These are phyloP conservation scores for Yamadazyma tumulicola DNA, from an alignment of 805 yeast species.

Conservation along the genomic window DNA sequence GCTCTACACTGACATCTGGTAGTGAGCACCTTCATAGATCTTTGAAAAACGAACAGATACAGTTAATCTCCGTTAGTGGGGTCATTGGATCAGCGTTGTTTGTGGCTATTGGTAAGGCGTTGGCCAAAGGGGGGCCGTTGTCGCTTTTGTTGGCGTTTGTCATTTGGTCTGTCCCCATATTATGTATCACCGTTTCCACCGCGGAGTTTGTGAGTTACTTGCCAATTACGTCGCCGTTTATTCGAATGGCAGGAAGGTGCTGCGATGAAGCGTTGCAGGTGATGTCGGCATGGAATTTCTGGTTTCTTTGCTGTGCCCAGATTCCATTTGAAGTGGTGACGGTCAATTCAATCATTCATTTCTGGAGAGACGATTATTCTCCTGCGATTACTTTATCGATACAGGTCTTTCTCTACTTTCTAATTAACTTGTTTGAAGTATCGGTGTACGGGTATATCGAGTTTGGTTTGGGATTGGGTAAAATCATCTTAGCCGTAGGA, in stretches of 20 bases:
- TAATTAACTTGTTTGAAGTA: slow-evolving; percentile 72
- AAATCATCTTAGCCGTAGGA: slow-evolving; percentile 72
- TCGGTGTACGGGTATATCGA: slow-evolving; percentile 77
- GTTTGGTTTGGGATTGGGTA: slow-evolving; percentile 67
- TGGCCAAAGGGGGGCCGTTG: slow-evolving; percentile 68
- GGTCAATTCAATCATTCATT: slow-evolving; percentile 74
- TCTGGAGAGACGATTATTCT: slow-evolving; percentile 73
- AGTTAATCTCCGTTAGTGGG: slow-evolving; percentile 76
- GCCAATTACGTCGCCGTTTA: slow-evolving; percentile 76
- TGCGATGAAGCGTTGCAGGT: slow-evolving; percentile 73
- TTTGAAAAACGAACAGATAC: slow-evolving; percentile 67
- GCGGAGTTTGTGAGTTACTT: slow-evolving; percentile 79
- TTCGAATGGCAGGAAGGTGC: slow-evolving; percentile 70
- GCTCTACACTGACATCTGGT: slow-evolving; percentile 14
- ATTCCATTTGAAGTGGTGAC: slow-evolving; percentile 84
- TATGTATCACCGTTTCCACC: slow-evolving; percentile 62
- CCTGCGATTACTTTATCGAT: slow-evolving; percentile 68
- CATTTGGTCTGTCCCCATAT: slow-evolving; percentile 67
- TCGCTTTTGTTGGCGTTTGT: slow-evolving; percentile 62
- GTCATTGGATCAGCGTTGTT: slow-evolving; percentile 80
- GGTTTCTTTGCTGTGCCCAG: slow-evolving; percentile 69
- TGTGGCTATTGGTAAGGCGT: slow-evolving; percentile 64
- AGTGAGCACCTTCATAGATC: slow-evolving; percentile 33
- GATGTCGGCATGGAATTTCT: slow-evolving; percentile 77
- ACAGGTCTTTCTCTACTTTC: slow-evolving; percentile 59